phyloP scores from a whole-genome alignment of 2,329 filamentous ascomycete species.

The Bipolaris oryzae region DNA sequence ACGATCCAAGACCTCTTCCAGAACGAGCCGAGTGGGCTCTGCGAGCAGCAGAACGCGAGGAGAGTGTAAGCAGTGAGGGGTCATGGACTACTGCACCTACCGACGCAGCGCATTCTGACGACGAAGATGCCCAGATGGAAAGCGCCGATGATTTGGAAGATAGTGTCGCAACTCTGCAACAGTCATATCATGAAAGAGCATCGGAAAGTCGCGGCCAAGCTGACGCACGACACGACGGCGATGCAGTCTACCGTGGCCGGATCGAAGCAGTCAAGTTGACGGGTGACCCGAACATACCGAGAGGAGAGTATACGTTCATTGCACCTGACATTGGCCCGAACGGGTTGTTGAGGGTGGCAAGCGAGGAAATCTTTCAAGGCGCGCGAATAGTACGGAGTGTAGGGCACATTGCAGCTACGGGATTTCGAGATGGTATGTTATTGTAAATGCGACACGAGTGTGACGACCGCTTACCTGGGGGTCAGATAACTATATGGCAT shows the following conservation, averaged over 20 bases:
- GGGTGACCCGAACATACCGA: slow-evolving; percentile 86
- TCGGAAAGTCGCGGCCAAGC: neutral
- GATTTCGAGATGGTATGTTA: slow-evolving; percentile 72
- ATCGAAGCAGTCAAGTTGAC: slow-evolving; percentile 90
- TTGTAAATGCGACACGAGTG: neutral
- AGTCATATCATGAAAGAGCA: slow-evolving; percentile 2
- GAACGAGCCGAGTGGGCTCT: slow-evolving; percentile 39
- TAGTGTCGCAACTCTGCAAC: slow-evolving; percentile 43
- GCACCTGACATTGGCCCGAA: slow-evolving; percentile 74
- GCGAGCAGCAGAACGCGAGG: slow-evolving; percentile 31
- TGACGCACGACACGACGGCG: slow-evolving; percentile 14
- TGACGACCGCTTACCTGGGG: neutral
- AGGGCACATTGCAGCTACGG: slow-evolving; percentile 77
- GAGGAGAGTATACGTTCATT: slow-evolving; percentile 83
- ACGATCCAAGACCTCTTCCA: slow-evolving; percentile 54
- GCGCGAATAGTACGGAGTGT: slow-evolving; percentile 73
- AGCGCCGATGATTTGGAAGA: slow-evolving; percentile 47
- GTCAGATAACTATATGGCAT: slow-evolving; percentile 74
- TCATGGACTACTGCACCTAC: slow-evolving; percentile 44
- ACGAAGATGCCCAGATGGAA: slow-evolving; percentile 20
- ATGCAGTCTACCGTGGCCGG: slow-evolving; percentile 64
- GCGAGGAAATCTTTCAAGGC: slow-evolving; percentile 73
- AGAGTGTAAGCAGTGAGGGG: slow-evolving; percentile 38
- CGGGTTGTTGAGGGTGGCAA: slow-evolving; percentile 68
- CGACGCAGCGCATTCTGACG: slow-evolving; percentile 17